Evolutionary conservation across 2,329 filamentous ascomycete species (phyloP).

Genomic region (Fusarium mexicanum): DNA sequence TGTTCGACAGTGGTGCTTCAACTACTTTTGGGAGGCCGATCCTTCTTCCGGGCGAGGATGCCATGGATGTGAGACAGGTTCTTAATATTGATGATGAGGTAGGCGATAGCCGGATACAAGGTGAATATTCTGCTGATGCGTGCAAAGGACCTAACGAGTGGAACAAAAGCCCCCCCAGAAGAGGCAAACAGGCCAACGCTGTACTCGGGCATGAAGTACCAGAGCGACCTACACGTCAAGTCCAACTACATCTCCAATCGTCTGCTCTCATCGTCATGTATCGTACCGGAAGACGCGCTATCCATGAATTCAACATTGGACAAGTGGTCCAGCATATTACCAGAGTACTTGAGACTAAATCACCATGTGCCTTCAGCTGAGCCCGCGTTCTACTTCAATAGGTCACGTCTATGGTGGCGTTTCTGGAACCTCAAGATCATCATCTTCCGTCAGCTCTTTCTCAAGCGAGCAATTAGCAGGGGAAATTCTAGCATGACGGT

Average conservation of each 20-base stretch:
- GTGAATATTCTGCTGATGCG: not conserved
- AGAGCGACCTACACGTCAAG: not conserved
- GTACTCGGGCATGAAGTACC: not conserved
- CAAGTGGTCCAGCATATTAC: not conserved
- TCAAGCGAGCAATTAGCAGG: not conserved
- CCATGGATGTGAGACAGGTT: not conserved
- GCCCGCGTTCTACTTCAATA: not conserved
- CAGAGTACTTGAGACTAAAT: not conserved
- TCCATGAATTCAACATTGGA: not conserved
- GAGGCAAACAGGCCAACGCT: not conserved
- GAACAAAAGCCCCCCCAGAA: not conserved
- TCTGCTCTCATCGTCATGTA: not conserved
- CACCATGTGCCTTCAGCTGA: not conserved
- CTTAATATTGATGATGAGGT: not conserved
- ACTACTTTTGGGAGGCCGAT: not conserved
- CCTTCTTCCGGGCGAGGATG: not conserved
- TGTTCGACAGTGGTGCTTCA: not conserved
- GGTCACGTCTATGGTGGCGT: not conserved
- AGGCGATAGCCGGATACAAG: fast-evolving
- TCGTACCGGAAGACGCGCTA: not conserved
- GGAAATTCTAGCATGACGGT: fast-evolving
- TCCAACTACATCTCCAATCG: not conserved
- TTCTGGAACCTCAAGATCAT: not conserved
- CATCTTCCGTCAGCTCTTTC: not conserved
- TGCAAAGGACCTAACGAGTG: not conserved